Evolutionary conservation across 768 basidiomycete genomes (phyloP).

Genomic region (Phanerodontia chrysosporium): DNA sequence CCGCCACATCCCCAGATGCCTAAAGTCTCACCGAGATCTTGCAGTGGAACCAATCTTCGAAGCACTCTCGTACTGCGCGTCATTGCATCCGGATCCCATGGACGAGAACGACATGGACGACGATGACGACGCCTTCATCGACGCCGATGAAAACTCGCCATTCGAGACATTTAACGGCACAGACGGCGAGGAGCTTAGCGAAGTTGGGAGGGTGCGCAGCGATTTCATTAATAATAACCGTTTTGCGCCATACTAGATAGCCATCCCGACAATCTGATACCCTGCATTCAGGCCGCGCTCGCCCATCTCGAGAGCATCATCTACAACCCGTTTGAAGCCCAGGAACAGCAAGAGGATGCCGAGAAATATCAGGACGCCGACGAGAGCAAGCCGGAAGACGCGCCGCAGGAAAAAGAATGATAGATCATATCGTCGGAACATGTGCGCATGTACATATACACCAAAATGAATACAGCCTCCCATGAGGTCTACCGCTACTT

Average conservation of each 20-base stretch:
- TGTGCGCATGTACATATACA: background rate
- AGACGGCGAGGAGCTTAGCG: constrained; percentile 70
- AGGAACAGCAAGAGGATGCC: constrained; percentile 5
- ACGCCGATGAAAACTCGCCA: constrained; percentile 32
- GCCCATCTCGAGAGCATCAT: constrained; percentile 82
- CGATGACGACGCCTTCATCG: constrained; percentile 50
- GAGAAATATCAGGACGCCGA: constrained; percentile 13
- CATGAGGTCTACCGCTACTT: constrained; percentile 1
- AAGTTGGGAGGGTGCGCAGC: constrained; percentile 92
- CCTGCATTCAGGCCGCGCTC: constrained; percentile 61
- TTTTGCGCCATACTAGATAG: constrained; percentile 81
- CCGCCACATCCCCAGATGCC: background rate
- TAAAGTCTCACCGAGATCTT: background rate
- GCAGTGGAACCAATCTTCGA: constrained; percentile 84
- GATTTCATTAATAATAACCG: constrained; percentile 75
- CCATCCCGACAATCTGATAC: constrained; percentile 17
- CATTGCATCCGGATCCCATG: constrained; percentile 73
- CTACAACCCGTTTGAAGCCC: constrained; percentile 41
- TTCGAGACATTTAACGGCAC: constrained; percentile 56
- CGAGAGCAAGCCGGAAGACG: constrained; percentile 1
- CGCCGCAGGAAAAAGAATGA: background rate
- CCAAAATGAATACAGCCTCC: background rate
- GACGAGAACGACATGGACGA: constrained; percentile 41
- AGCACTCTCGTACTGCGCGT: constrained; percentile 78
- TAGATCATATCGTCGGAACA: background rate